Evolutionary conservation across 2,329 filamentous ascomycete species (phyloP), one percentile per base, ranked within the genome.

Genomic region (Colletotrichum sp.): DNA sequence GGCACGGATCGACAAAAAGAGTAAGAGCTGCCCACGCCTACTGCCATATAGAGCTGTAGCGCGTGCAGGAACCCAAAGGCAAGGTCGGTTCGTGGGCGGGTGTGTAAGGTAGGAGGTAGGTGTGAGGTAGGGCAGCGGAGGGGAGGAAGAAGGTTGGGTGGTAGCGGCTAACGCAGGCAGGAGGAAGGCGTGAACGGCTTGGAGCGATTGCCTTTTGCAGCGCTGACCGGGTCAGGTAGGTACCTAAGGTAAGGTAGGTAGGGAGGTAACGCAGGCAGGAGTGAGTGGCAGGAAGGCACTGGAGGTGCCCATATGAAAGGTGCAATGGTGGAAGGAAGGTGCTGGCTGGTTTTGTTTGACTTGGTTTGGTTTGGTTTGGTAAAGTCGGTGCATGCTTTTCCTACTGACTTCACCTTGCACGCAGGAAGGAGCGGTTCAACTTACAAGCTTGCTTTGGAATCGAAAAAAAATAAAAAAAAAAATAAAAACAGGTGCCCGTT

Each of bases 11-110:
- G 63, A 66, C 64, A 26, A 59, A 75, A 75, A 61, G 57, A 59
- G 73, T 68, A 75, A 73, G 70, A 61, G 57, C 64, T 18, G 55
- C 59, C 69, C 55, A 73, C 26, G 16, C 64, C 61, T 36, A n/a
- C 32, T 73, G 39, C 70, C 69, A 68, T 30, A 68, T 68, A 39
- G 63, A 75, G 73, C n/a, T 60, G 39, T 64, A 69, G 71, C 43
- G 65, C 18, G 34, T 26, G 43, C 43, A 74, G 61, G 48, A 39
- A 60, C 59, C n/a, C 12, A 34, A 43, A 36, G 66, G 59, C 24
- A 66, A 43, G 72, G 48, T 57, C 43, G 52, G 34, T 52, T 52
- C 43, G 43, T n/a, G 52, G 61, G 48, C 39, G 52, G 61, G 48
- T 55, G 52, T 72, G 72, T 61, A 71, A 28, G 68, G 68, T 61